Conservation (phyloP, 2,329 filamentous ascomycete species). For the Bipolaris oryzae region DNA sequence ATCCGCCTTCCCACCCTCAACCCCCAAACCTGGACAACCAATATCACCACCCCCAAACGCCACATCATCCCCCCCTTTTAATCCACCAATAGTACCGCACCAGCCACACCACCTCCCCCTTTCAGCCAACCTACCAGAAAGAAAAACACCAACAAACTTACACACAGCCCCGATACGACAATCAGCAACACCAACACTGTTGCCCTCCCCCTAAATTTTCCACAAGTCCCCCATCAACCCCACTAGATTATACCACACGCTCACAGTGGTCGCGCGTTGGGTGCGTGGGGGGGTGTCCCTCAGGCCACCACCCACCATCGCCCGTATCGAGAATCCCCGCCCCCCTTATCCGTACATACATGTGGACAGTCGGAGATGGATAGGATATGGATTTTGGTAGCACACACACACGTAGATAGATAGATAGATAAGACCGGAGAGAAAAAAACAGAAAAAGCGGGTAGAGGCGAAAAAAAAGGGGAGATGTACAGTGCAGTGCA, state of each 20-base stretch:
- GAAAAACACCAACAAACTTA: not conserved
- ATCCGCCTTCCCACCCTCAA: not conserved
- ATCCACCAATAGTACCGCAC: conserved; percentile 8
- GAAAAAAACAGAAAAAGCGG: conserved; percentile 1
- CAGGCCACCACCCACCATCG: not conserved
- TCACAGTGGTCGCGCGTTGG: too few species aligned
- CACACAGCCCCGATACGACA: not conserved
- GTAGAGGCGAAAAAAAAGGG: conserved; percentile 8
- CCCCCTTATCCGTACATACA: not conserved
- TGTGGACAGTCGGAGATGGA: too few species aligned
- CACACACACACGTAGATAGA: too few species aligned
- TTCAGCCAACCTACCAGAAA: not conserved
- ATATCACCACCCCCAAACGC: not conserved
- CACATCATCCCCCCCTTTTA: conserved; percentile 1
- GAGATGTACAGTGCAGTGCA: conserved; percentile 10
- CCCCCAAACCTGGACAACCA: not conserved
- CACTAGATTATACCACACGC: too few species aligned
- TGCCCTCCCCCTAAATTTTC: not conserved
- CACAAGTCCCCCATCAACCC: not conserved
- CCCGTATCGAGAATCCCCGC: not conserved
- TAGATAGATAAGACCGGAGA: not conserved
- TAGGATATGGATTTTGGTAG: conserved; percentile 4
- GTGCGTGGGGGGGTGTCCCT: not conserved
- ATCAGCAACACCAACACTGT: not conserved
- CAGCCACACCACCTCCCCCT: too few species aligned